Base-by-base conservation (phyloP, 345 rosid species). In the Anacardium occidentale region DNA sequence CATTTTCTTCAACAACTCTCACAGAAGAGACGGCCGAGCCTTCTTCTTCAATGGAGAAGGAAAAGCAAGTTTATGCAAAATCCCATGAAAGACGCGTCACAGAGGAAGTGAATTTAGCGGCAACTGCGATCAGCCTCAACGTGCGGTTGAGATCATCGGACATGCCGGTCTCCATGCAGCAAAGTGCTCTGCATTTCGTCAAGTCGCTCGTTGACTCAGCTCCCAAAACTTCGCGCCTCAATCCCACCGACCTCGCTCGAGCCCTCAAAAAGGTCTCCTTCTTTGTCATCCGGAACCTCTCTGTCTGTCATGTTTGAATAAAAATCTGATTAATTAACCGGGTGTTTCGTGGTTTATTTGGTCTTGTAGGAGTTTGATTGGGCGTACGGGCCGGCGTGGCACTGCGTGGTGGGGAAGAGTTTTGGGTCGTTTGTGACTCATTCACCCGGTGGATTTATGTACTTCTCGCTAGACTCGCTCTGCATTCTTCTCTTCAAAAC, bases 361-460 rank as follows among this genome's bases (percentile, higher is more conserved):
- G 45, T 25, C 52, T n/a, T 50, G 47, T 73, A 83, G 84, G 84
- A 81, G 58, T 81, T 83, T 71, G 87, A 83, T 69, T 50, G 70
- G 57, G 71, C n/a, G 21, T 78, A 78, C 56, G 87, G 84, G 10
- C 79, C 76, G 52, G 87, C 87, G 1, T 81, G 87, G 87, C 87
- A 83, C 68, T 83, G 87, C 32, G 81, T 83, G 53, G 87, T 74
- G n/a, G 87, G 87, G 64, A 78, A 61, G 73, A 76, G 81, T 68
- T 83, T 78, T 58, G 87, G 87, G 4, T 83, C 87, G 60, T 81
- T 74, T 64, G 81, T 83, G 57, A 83, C 84, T 51, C 83, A 81
- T 73, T 78, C 83, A 5, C 69, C 77, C 0, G 79, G 81, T 9
- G 84, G 81, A 56, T 83, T 83, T 73, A n/a, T 83, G 15, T 81